These are phyloP conservation scores for Coniochaeta ligniaria DNA, from an alignment of 2,329 filamentous ascomycete genomes.

Conservation along the genomic window DNA sequence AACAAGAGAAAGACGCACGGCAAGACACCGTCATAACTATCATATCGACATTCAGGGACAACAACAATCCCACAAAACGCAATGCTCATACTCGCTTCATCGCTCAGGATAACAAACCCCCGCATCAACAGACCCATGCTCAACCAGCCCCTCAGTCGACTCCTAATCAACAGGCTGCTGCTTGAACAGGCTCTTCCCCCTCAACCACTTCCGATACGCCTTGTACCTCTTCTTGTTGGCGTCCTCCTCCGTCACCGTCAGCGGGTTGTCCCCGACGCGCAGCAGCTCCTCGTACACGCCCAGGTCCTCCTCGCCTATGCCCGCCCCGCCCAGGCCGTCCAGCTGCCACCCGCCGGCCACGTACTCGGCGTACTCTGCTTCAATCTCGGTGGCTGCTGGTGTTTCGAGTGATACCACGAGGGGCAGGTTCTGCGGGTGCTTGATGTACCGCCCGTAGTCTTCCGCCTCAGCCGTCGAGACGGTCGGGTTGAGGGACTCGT, in stretches of 20 bases:
- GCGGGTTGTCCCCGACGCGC: constrained; percentile 68
- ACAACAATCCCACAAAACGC: not conserved
- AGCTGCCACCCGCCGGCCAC: constrained; percentile 61
- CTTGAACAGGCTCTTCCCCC: constrained; percentile 93
- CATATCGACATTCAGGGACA: not conserved
- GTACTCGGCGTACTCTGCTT: constrained; percentile 73
- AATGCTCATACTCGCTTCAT: not conserved
- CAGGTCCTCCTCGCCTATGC: constrained; percentile 54
- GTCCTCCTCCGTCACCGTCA: constrained; percentile 85
- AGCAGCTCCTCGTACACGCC: constrained; percentile 72
- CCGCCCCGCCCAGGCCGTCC: constrained; percentile 39
- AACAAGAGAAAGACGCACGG: not conserved
- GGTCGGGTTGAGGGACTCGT: constrained; percentile 77
- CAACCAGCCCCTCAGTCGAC: constrained; percentile 5
- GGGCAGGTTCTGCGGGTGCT: constrained; percentile 81
- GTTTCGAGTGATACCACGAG: constrained; percentile 68
- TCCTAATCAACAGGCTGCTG: constrained; percentile 61
- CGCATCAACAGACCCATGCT: not conserved
- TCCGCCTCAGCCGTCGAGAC: constrained; percentile 70
- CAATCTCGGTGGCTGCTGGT: constrained; percentile 40
- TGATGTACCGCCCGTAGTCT: constrained; percentile 85
- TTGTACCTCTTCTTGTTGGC: constrained; percentile 91
- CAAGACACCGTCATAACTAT: constrained; percentile 1
- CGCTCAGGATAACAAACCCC: not conserved
- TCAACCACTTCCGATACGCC: constrained; percentile 90